Base-by-base conservation (phyloP, 2,329 filamentous ascomycete species). In the Trichoderma atrobrunneum region DNA sequence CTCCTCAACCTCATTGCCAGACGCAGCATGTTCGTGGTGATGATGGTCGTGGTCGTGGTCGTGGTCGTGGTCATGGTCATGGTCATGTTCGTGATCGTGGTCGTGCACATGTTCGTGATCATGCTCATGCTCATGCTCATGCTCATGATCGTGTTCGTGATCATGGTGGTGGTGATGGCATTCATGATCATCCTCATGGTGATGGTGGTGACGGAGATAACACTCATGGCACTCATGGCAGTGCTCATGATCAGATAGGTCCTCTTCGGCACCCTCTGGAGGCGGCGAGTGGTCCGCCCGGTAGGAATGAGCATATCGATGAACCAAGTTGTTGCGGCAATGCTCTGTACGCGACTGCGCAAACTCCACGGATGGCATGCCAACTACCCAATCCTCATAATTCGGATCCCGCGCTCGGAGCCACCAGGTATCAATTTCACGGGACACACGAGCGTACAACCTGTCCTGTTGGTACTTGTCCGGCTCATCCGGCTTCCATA, bases 381-480 rank as follows among this genome's bases (percentile, higher is more conserved):
- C 83, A 0, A 88, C 84, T 34, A 86, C 84, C 86, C 87, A 89
- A 26, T 86, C 85, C 54, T 88, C 87, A 72, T 87, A 87, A 76
- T 90, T 91, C 2, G 87, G 86, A 73, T 90, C 87, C 54, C 88
- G 85, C 56, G 87, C 87, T 62, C 84, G 85, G 59, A 88, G 83
- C 89, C 89, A 91, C 89, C 89, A 91, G 3, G 84, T 85, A 77
- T 91, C 89, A 65, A 91, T 86, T 78, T 91, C 89, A 74, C 88
- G 84, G 1, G 89, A 91, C 0, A 91, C 89, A 48, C 87, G 85
- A 1, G 88, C 88, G 74, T 90, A 90, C 11, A 82, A 81, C 34
- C 83, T 83, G 76, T 91, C 88, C 76, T 90, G 87, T 76, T 89
- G 85, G 72, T 86, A 88, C 76, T 88, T 89, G 75, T 89, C 85